Evolutionary conservation across 179 eudicot species (phyloP).

Genomic region (Spergularia azorica): DNA sequence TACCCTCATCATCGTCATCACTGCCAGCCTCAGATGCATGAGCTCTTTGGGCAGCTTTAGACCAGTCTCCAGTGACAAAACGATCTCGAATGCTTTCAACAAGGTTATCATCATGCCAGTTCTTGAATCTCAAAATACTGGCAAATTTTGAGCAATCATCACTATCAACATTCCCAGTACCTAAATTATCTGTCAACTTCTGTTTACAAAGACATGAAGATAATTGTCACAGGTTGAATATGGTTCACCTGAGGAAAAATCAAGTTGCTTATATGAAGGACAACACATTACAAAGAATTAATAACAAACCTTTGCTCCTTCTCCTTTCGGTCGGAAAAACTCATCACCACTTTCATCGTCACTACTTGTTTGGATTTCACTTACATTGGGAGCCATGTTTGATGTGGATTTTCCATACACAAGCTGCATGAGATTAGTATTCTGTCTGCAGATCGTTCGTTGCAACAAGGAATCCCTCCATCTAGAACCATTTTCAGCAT

Average conservation of each 20-base stretch:
- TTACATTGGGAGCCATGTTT: conserved; percentile 22
- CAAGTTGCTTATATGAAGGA: background rate
- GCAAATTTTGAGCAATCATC: conserved; percentile 79
- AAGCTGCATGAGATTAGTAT: conserved; percentile 74
- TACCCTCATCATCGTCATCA: conserved; percentile 48
- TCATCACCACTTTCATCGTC: conserved; percentile 72
- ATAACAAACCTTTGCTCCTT: conserved; percentile 66
- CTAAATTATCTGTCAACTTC: conserved; percentile 43
- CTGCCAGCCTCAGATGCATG: conserved; percentile 39
- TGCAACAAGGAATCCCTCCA: conserved; percentile 83
- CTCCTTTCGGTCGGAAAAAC: conserved; percentile 91
- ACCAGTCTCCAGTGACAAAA: conserved; percentile 94
- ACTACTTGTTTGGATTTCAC: conserved; percentile 44
- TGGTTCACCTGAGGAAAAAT: background rate
- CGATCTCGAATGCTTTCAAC: conserved; percentile 70
- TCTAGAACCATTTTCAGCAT: conserved; percentile 77
- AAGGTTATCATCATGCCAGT: conserved; percentile 57
- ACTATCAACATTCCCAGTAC: conserved; percentile 40
- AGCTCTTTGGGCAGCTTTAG: conserved; percentile 75
- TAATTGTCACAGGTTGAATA: background rate
- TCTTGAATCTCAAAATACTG: conserved; percentile 29
- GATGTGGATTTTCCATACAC: conserved; percentile 66
- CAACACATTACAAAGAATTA: conserved; percentile 6
- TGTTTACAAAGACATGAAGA: conserved; percentile 24
- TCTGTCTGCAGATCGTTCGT: conserved; percentile 51